phyloP scores from a whole-genome alignment of 169 alveolate genomes.

The Eimeria necatrix region DNA sequence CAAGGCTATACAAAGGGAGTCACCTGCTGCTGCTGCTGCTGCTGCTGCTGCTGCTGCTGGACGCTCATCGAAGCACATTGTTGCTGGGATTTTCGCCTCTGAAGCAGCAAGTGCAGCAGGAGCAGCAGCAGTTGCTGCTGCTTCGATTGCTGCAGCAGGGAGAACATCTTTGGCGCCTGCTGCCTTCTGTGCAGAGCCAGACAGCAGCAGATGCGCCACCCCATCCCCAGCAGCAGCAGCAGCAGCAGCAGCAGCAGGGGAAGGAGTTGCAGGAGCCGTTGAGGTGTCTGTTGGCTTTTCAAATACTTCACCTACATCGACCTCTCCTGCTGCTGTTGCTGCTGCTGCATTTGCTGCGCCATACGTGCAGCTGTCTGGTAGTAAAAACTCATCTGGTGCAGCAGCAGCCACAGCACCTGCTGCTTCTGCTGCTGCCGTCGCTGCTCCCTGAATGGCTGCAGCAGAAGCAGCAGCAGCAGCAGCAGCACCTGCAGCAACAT shows the following conservation, averaged over 20 bases:
- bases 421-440: slow-evolving; percentile 9
- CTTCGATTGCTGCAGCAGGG: neutral
- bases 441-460: neutral
- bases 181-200: neutral
- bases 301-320: too few relatives aligned
- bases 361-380: too few relatives aligned
- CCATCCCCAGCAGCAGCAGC: neutral
- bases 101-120: slow-evolving; percentile 27
- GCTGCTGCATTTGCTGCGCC: too few relatives aligned
- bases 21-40: slow-evolving; percentile 46
- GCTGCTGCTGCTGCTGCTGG: slow-evolving; percentile 46
- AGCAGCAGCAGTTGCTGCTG: neutral
- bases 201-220: neutral
- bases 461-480: slow-evolving; percentile 19
- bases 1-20: neutral
- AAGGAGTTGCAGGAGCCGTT: too few relatives aligned
- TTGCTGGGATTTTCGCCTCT: slow-evolving; percentile 20
- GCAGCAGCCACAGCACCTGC: slow-evolving; percentile 4
- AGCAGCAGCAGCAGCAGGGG: neutral
- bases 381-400: slow-evolving; percentile 3
- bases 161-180: too few relatives aligned
- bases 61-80: neutral
- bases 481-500: slow-evolving; percentile 55
- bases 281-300: too few relatives aligned
- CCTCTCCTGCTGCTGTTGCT: too few relatives aligned